Percentiles rank a stretch among this genome's conserved stretches.
Conservation (phyloP, 306 rosid genomes). For the Casuarina glauca region DNA sequence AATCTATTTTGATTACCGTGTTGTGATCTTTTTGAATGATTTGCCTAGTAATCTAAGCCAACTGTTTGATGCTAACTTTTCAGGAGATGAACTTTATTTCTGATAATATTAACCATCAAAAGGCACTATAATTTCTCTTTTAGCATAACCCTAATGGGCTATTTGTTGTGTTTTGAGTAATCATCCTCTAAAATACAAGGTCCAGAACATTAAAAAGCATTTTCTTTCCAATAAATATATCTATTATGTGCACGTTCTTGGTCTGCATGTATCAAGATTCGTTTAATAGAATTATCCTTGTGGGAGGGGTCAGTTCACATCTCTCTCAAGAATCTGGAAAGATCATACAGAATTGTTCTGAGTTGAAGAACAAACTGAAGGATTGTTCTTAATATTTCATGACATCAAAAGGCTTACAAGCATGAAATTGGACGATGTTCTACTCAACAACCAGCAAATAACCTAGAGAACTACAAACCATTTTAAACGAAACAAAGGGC, state of each 20-base stretch:
- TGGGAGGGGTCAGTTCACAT: slow-evolving; percentile 99
- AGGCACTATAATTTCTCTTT: not conserved
- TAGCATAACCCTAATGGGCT: not conserved
- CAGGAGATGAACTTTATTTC: no score
- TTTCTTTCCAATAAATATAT: not conserved
- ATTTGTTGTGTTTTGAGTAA: not conserved
- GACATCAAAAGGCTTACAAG: no score
- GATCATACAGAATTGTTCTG: no score
- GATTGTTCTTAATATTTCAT: no score
- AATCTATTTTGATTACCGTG: slow-evolving; percentile 20
- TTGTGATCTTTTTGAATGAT: slow-evolving; percentile 16
- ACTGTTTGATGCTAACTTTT: not conserved
- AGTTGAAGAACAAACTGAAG: no score
- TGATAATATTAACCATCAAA: not conserved
- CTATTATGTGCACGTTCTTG: slow-evolving; percentile 29
- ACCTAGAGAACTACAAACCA: no score
- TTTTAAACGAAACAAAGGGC: no score
- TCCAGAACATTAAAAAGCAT: not conserved
- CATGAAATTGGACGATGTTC: slow-evolving; percentile 30
- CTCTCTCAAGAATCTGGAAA: slow-evolving; percentile 55
- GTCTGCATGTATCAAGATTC: slow-evolving; percentile 87
- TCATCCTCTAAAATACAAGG: not conserved
- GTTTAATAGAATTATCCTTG: slow-evolving; percentile 94
- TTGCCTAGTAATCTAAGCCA: slow-evolving; percentile 4
- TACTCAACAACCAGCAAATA: no score